A percentile compares a stretch with the other conserved stretches of the same genome.
Evolutionary conservation across 2,329 filamentous ascomycete genomes (phyloP).

Genomic region (Alternaria sp.): DNA sequence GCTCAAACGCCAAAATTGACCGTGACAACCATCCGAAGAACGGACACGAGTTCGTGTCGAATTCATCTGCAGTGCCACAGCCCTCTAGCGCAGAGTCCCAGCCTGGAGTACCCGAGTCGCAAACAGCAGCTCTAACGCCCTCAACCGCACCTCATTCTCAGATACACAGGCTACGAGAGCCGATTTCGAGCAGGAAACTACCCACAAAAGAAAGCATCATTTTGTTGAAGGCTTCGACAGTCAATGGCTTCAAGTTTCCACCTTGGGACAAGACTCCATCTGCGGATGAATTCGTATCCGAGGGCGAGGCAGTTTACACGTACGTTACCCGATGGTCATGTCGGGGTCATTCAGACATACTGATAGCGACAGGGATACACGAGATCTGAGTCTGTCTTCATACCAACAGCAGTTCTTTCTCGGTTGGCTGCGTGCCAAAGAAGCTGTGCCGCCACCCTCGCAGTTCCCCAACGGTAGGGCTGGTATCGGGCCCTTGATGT

Average conservation of each 20-base stretch:
- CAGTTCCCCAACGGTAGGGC: conserved; percentile 41
- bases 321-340: conserved; percentile 44
- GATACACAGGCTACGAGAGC: conserved; percentile 51
- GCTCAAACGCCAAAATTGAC: background rate
- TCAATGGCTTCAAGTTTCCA: conserved; percentile 84
- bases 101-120: background rate
- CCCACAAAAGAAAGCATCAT: conserved; percentile 77
- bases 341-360: background rate
- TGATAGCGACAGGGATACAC: conserved; percentile 62
- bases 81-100: background rate
- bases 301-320: conserved; percentile 65
- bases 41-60: background rate
- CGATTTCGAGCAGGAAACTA: conserved; percentile 64
- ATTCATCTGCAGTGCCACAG: background rate
- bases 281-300: conserved; percentile 65
- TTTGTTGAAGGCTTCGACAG: conserved; percentile 74
- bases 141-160: conserved; percentile 25
- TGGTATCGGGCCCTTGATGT: conserved; percentile 60
- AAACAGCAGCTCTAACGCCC: conserved; percentile 1
- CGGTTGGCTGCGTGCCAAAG: conserved; percentile 79
- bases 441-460: conserved; percentile 64
- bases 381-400: conserved; percentile 73
- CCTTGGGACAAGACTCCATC: conserved; percentile 76
- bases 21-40: background rate
- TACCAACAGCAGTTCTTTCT: conserved; percentile 78